Percentiles rank a stretch among this genome's conserved stretches.
Evolutionary conservation across 805 yeast species (phyloP).

Genomic region (Candida ascalaphidarum): DNA sequence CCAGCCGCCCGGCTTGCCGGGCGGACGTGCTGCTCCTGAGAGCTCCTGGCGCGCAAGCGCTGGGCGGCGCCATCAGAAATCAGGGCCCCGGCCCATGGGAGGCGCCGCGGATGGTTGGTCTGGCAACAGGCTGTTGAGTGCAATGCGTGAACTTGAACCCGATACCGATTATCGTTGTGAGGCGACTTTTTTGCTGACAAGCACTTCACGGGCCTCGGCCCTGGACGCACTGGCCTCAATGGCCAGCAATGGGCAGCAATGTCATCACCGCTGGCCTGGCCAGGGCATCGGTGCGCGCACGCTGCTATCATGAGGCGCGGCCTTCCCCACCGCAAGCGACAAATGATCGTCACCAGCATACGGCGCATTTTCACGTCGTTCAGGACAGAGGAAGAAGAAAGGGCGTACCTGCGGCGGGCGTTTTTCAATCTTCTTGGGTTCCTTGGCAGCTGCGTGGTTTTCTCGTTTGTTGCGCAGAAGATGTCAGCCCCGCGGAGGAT

Average conservation of each 20-base stretch:
- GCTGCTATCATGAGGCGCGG: neutral
- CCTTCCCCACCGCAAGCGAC: neutral
- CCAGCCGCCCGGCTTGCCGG: constrained; percentile 27
- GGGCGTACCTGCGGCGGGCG: constrained; percentile 67
- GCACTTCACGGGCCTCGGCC: too few species aligned
- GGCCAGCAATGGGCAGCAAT: neutral
- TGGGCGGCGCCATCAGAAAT: constrained; percentile 53
- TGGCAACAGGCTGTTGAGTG: constrained; percentile 43
- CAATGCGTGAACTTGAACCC: constrained; percentile 53
- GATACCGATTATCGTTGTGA: constrained; percentile 55
- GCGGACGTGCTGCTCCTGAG: constrained; percentile 39
- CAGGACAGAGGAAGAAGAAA: constrained; percentile 79
- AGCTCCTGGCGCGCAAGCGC: constrained; percentile 49
- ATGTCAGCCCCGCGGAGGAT: constrained; percentile 26
- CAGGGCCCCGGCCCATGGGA: constrained; percentile 34
- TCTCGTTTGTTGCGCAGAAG: constrained; percentile 71
- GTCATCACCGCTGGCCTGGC: neutral
- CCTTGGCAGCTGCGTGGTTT: constrained; percentile 70
- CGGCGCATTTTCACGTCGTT: constrained; percentile 75
- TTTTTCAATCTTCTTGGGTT: constrained; percentile 74
- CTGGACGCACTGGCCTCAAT: too few species aligned
- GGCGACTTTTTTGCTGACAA: constrained; percentile 29
- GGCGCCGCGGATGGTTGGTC: constrained; percentile 52
- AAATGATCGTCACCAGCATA: constrained; percentile 63
- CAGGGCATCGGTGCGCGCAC: neutral